These are phyloP conservation scores for Colletotrichum eremochloae DNA, from an alignment of 2,329 filamentous ascomycete genomes.

Conservation along the genomic window DNA sequence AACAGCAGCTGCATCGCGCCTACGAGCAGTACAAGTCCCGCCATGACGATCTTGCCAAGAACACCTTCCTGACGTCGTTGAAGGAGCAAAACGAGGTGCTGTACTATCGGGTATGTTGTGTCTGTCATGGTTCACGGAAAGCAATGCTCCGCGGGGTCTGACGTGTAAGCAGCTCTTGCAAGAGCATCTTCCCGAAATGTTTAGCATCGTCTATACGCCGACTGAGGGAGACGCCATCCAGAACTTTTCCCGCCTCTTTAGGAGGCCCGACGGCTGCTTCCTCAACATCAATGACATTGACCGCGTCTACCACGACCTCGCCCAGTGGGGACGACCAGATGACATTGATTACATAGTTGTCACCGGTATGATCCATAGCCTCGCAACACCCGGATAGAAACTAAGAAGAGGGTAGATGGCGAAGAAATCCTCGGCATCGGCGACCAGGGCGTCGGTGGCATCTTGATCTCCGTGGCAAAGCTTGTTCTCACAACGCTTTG, in stretches of 20 bases:
- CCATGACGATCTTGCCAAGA: constrained; percentile 79
- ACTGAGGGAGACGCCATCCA: constrained; percentile 91
- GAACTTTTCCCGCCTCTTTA: constrained; percentile 83
- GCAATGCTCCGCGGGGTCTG: not conserved
- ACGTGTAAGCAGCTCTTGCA: constrained; percentile 70
- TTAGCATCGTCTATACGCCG: constrained; percentile 90
- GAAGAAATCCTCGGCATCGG: constrained; percentile 88
- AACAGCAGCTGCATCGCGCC: constrained; percentile 81
- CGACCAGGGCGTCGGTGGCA: constrained; percentile 87
- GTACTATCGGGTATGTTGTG: constrained; percentile 74
- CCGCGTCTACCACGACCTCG: constrained; percentile 74
- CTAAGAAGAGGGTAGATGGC: constrained; percentile 58
- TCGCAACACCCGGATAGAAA: not conserved
- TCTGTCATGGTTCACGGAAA: no score
- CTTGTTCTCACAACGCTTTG: constrained; percentile 86
- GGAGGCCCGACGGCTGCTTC: constrained; percentile 85
- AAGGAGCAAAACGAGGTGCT: constrained; percentile 89
- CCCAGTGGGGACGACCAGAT: constrained; percentile 76
- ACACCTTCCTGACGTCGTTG: constrained; percentile 88
- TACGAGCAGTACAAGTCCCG: constrained; percentile 82
- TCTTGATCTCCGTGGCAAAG: constrained; percentile 88
- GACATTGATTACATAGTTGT: constrained; percentile 93
- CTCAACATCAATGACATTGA: constrained; percentile 79
- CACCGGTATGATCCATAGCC: constrained; percentile 67
- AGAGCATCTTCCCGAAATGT: constrained; percentile 88